phyloP scores from a whole-genome alignment of 2,329 filamentous ascomycete genomes.

The Bipolaris bicolor region DNA sequence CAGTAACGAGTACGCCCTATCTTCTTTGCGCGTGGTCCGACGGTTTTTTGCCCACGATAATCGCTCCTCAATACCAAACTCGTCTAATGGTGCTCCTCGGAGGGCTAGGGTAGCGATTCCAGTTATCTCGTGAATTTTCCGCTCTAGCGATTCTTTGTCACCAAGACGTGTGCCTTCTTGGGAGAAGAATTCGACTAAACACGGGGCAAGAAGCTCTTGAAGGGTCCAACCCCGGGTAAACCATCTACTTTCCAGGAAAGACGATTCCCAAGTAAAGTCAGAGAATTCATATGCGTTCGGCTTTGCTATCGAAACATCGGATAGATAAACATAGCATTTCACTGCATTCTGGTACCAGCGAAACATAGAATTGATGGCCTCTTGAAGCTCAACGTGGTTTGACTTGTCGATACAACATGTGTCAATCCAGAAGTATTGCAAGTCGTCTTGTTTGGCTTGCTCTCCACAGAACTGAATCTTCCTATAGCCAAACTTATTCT shows the following conservation, averaged over 20 bases:
- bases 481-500: conserved; percentile 3
- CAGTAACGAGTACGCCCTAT: conserved; percentile 22
- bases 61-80: conserved; percentile 22
- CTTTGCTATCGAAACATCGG: conserved; percentile 7
- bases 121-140: conserved; percentile 16
- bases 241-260: too few relatives aligned
- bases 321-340: conserved; percentile 26
- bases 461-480: conserved; percentile 25
- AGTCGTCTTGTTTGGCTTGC: conserved; percentile 16
- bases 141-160: conserved; percentile 8
- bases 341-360: conserved; percentile 22
- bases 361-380: conserved; percentile 27
- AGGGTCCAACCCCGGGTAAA: conserved; percentile 8
- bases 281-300: too few relatives aligned
- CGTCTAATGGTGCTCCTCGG: neutral
- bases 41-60: conserved; percentile 29
- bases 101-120: conserved; percentile 16
- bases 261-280: too few relatives aligned
- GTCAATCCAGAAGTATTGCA: conserved; percentile 7
- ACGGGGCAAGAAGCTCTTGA: conserved; percentile 26
- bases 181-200: conserved; percentile 21
- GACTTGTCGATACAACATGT: neutral
- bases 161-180: conserved; percentile 13
- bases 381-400: neutral
- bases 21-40: conserved; percentile 27